These are phyloP conservation scores for Pleodorina starrii DNA, from an alignment of 139 green algal genomes.

Conservation along the genomic window DNA sequence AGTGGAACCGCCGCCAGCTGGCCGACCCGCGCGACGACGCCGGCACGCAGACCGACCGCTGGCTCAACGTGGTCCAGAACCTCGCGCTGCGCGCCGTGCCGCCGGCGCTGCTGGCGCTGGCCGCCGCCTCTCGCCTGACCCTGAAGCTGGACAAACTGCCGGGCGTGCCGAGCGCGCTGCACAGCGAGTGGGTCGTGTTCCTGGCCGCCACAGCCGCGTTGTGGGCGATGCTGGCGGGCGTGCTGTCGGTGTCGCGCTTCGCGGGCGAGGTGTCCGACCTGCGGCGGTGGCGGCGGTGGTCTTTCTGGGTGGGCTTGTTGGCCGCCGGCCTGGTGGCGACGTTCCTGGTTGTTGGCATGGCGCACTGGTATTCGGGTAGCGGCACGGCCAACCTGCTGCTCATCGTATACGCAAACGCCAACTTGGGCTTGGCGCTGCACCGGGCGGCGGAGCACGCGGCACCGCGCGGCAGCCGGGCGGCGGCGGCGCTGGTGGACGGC, in stretches of 20 bases:
- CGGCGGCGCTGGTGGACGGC: slow-evolving; percentile 44
- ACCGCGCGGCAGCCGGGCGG: not conserved
- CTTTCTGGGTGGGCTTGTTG: slow-evolving; percentile 28
- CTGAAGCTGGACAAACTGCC: slow-evolving; percentile 28
- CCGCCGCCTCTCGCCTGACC: slow-evolving; percentile 46
- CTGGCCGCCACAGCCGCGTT: slow-evolving; percentile 6
- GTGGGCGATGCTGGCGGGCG: slow-evolving; percentile 8
- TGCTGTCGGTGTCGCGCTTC: not conserved
- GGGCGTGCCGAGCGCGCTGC: not conserved
- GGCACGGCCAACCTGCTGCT: slow-evolving; percentile 51
- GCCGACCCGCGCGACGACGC: slow-evolving; percentile 47
- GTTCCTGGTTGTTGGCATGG: slow-evolving; percentile 31
- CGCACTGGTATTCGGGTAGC: slow-evolving; percentile 18
- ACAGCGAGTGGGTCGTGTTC: slow-evolving; percentile 26
- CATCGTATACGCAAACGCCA: slow-evolving; percentile 56
- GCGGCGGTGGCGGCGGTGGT: slow-evolving; percentile 27
- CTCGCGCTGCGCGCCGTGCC: slow-evolving; percentile 23
- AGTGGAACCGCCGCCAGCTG: slow-evolving; percentile 59
- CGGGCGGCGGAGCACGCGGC: slow-evolving; percentile 1
- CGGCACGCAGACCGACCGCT: slow-evolving; percentile 48
- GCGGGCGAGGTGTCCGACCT: not conserved
- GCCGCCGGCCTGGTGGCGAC: not conserved
- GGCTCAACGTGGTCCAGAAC: slow-evolving; percentile 29
- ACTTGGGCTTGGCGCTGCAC: slow-evolving; percentile 31
- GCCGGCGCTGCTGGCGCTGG: slow-evolving; percentile 47